Percentiles rank a stretch among this genome's conserved stretches.
Evolutionary conservation across 192 early-diverging fungal genomes (phyloP).

Genomic region (Spinellus fusiger): DNA sequence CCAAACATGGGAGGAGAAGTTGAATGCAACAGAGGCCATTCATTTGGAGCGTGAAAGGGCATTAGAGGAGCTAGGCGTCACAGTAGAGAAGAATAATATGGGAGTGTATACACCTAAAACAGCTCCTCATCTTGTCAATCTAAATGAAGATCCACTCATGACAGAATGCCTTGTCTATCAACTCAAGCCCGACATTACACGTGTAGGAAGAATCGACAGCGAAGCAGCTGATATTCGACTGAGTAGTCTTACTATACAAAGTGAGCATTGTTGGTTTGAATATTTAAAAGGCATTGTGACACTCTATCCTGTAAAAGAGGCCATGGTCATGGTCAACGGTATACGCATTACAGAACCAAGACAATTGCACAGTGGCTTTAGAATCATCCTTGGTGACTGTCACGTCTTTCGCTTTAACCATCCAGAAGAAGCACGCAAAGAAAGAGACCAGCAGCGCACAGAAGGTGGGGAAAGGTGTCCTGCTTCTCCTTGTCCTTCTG

Average conservation of each 20-base stretch:
- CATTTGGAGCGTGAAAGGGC: constrained; percentile 55
- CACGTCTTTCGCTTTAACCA: constrained; percentile 84
- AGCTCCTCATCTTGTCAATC: constrained; percentile 69
- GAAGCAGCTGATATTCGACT: constrained; percentile 41
- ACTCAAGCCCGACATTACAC: constrained; percentile 56
- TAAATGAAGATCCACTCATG: constrained; percentile 74
- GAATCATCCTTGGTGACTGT: constrained; percentile 73
- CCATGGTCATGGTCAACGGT: constrained; percentile 75
- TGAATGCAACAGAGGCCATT: constrained; percentile 53
- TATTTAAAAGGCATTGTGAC: constrained; percentile 52
- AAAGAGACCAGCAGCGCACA: constrained; percentile 41
- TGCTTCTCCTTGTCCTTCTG: constrained; percentile 4
- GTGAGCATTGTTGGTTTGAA: constrained; percentile 61
- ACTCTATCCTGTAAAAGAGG: constrained; percentile 48
- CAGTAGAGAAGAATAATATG: constrained; percentile 49
- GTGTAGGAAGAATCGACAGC: constrained; percentile 44
- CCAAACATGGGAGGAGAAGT: constrained; percentile 71
- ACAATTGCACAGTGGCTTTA: constrained; percentile 61
- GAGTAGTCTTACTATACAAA: constrained; percentile 38
- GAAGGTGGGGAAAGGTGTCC: background rate
- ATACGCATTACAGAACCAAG: constrained; percentile 49
- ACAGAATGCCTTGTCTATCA: constrained; percentile 76
- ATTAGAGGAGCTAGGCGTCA: constrained; percentile 62
- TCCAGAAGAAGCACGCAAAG: constrained; percentile 70
- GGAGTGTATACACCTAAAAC: constrained; percentile 63